A percentile compares a stretch with the other conserved stretches of the same genome.
These are phyloP conservation scores for Lachancea mirantina DNA, from an alignment of 805 yeast genomes.

Conservation along the genomic window DNA sequence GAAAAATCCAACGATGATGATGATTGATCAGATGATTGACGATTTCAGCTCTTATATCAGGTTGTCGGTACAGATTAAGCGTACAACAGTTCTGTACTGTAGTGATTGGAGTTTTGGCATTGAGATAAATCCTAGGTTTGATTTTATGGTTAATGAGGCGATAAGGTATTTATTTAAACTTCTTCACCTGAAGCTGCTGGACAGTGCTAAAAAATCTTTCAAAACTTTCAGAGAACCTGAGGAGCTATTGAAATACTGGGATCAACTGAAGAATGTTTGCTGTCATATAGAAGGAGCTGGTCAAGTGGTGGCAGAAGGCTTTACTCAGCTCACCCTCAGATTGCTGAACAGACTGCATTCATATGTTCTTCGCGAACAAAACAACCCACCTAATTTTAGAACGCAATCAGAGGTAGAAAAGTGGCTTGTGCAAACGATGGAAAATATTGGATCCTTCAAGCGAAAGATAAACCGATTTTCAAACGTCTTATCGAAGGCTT, in stretches of 20 bases:
- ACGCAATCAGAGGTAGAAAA: constrained; percentile 40
- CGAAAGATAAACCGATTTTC: constrained; percentile 78
- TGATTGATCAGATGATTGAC: constrained; percentile 88
- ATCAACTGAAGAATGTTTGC: constrained; percentile 68
- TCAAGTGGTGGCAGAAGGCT: constrained; percentile 70
- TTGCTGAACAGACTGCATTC: constrained; percentile 61
- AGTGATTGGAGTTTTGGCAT: constrained; percentile 63
- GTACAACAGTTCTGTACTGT: constrained; percentile 53
- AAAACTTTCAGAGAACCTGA: constrained; percentile 89
- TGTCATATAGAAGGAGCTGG: constrained; percentile 75
- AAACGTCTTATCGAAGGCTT: constrained; percentile 55
- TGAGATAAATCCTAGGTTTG: constrained; percentile 56
- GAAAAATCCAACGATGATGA: constrained; percentile 84
- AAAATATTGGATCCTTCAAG: constrained; percentile 66
- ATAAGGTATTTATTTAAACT: constrained; percentile 64
- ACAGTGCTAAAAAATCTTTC: constrained; percentile 63
- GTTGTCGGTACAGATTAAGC: constrained; percentile 68
- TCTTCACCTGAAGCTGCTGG: constrained; percentile 69
- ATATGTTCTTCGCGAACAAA: constrained; percentile 65
- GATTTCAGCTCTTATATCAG: constrained; percentile 74
- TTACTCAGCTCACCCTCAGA: constrained; percentile 56
- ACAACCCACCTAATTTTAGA: constrained; percentile 47
- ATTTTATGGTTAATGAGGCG: constrained; percentile 63
- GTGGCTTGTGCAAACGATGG: constrained; percentile 63
- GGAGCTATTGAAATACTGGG: constrained; percentile 77